Evolutionary conservation across 306 rosid genomes (phyloP).

Genomic region (Rosa rugosa): DNA sequence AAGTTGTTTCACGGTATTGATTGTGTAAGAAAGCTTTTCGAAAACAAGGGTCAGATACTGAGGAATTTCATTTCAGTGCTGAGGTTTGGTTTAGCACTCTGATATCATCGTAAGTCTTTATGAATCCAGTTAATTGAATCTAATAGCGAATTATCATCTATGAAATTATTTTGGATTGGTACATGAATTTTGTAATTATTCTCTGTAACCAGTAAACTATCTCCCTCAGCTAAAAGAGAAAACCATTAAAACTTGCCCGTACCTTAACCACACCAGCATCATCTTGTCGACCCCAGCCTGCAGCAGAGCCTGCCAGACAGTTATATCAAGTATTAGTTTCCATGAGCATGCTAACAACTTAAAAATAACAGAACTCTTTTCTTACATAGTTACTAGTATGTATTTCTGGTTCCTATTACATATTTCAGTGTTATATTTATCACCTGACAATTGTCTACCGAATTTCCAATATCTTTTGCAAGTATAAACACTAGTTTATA

Average conservation of each 20-base stretch:
- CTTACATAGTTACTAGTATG: not conserved
- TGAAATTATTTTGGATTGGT: not conserved
- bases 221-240: constrained; percentile 16
- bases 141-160: not conserved
- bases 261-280: constrained; percentile 98
- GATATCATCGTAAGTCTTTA: not conserved
- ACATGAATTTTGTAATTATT: not conserved
- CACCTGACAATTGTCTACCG: not conserved
- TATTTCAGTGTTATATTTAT: not conserved
- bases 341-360: constrained; percentile 4
- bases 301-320: constrained; percentile 77
- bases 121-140: not conserved
- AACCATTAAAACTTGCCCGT: constrained; percentile 23
- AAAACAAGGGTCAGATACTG: not conserved
- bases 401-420: not conserved
- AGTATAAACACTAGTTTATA: not conserved
- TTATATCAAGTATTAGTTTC: constrained; percentile 15
- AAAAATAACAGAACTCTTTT: not conserved
- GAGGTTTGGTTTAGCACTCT: not conserved
- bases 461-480: not conserved
- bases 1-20: not conserved
- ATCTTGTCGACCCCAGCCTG: constrained; percentile 96
- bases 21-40: not conserved
- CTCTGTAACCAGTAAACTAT: not conserved
- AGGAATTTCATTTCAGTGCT: not conserved